A percentile compares a stretch with the other conserved stretches of the same genome.
Conservation (phyloP, 352 stramenopile species). For the Phytophthora ramorum region DNA sequence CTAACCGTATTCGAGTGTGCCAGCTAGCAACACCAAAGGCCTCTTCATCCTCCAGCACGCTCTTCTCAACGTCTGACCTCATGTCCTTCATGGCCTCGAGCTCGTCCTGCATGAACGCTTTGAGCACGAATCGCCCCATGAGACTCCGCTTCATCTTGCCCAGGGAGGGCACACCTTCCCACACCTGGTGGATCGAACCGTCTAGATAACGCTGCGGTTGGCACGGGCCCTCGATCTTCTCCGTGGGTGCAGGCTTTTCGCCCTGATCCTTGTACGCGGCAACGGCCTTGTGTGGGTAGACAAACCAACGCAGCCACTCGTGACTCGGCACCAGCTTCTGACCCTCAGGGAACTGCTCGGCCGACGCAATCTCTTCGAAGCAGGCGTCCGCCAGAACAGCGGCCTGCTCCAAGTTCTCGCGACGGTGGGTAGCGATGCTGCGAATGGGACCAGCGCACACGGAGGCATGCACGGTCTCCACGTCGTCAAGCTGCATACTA, state of each 20-base stretch:
- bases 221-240: constrained; percentile 39
- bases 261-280: constrained; percentile 24
- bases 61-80: too few species aligned
- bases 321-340: constrained; percentile 31
- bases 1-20: too few species aligned
- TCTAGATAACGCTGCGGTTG: constrained; percentile 46
- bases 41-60: too few species aligned
- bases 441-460: constrained; percentile 22
- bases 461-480: constrained; percentile 26
- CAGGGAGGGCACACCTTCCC: constrained; percentile 33
- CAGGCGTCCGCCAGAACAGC: constrained; percentile 26
- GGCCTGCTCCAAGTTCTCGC: constrained; percentile 38
- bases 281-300: constrained; percentile 44
- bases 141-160: constrained; percentile 35
- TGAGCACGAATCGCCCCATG: constrained; percentile 31
- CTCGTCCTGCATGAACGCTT: constrained; percentile 40
- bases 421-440: constrained; percentile 33
- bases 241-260: constrained; percentile 27
- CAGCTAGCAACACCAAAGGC: constrained; percentile 7
- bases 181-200: constrained; percentile 19
- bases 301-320: too few species aligned
- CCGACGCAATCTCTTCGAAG: constrained; percentile 24
- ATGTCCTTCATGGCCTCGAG: constrained; percentile 43
- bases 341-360: constrained; percentile 11
- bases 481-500: constrained; percentile 39